Conservation (phyloP, 371 early-diverging fungal genomes). For the Mortierella sp. region DNA sequence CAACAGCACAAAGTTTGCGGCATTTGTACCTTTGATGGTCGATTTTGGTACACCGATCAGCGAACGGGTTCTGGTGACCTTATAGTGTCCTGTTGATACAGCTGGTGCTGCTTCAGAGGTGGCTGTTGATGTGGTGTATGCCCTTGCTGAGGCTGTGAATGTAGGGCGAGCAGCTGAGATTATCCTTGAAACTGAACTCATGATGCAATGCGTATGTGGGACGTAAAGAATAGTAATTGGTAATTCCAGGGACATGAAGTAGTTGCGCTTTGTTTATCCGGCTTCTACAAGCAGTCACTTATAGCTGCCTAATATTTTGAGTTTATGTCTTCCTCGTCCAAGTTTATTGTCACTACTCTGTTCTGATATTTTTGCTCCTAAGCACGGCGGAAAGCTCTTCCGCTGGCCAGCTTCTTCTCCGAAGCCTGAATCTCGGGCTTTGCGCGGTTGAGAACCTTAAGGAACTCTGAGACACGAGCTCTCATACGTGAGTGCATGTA, state of each 20-base stretch:
- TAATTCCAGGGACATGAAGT: background rate
- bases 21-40: conserved; percentile 58
- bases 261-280: conserved; percentile 8
- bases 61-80: conserved; percentile 71
- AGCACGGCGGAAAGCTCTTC: conserved; percentile 48
- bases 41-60: conserved; percentile 70
- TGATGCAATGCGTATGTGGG: conserved; percentile 14
- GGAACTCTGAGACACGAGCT: conserved; percentile 90
- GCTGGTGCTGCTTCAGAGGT: conserved; percentile 13
- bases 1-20: background rate
- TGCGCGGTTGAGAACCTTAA: conserved; percentile 98
- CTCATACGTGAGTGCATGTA: conserved; percentile 99
- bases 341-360: background rate
- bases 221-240: background rate
- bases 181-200: conserved; percentile 49
- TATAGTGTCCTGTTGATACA: conserved; percentile 64
- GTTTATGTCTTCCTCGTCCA: background rate
- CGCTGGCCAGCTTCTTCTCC: conserved; percentile 81
- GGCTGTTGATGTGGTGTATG: conserved; percentile 29
- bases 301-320: background rate
- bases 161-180: conserved; percentile 27
- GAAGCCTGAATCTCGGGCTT: conserved; percentile 87
- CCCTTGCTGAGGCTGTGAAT: conserved; percentile 28
- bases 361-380: conserved; percentile 1
- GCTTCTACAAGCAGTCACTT: conserved; percentile 9